phyloP scores from a whole-genome alignment of 345 rosid species.

The Orychophragmus violaceus region DNA sequence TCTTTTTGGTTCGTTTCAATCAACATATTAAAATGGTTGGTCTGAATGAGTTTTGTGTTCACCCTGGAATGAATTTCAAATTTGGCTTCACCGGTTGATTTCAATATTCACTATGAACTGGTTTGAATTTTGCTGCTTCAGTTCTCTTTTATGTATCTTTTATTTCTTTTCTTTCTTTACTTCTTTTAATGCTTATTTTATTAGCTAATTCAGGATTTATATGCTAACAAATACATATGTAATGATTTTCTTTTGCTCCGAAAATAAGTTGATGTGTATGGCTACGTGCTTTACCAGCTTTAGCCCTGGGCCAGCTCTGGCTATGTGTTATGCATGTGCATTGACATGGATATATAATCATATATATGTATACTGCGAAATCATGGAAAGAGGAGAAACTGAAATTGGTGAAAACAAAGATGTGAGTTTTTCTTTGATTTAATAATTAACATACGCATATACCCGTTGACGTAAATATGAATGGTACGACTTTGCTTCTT shows the following conservation, averaged over 20 bases:
- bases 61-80: background rate
- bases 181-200: background rate
- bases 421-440: constrained; percentile 9
- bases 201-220: too few species aligned
- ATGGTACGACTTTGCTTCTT: constrained; percentile 18
- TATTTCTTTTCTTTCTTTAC: background rate
- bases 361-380: background rate
- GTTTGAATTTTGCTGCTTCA: background rate
- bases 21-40: background rate
- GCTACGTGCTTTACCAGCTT: too few species aligned
- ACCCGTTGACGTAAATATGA: constrained; percentile 8
- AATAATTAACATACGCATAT: constrained; percentile 1
- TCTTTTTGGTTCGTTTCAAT: background rate
- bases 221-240: background rate
- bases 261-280: background rate
- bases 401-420: constrained; percentile 8
- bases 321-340: background rate
- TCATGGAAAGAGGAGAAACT: constrained; percentile 11
- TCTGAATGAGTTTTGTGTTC: background rate
- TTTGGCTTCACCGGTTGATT: background rate
- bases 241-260: background rate
- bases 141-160: background rate
- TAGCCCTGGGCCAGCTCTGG: too few species aligned
- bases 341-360: background rate
- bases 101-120: background rate